Evolutionary conservation across 495 filamentous ascomycete species (phyloP).

Genomic region (Entonaema liquescens): DNA sequence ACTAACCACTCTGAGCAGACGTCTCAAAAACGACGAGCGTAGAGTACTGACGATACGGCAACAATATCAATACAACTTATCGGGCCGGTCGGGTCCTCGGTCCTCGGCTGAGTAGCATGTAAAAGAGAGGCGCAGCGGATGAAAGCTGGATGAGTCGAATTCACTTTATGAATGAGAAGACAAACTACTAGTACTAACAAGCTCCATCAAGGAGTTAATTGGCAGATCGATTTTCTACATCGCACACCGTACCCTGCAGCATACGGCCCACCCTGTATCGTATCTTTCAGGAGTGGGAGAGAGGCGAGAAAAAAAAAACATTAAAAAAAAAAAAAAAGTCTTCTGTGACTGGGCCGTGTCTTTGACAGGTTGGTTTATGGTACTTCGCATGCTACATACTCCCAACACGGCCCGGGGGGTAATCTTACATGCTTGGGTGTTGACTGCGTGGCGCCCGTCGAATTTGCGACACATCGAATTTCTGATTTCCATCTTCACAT

Average conservation of each 20-base stretch:
- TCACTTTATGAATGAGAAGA: neutral
- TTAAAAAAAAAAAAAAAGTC: neutral
- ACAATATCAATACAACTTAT: constrained; percentile 17
- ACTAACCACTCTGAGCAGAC: constrained; percentile 1
- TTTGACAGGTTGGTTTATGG: constrained; percentile 27
- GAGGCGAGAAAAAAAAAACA: no score
- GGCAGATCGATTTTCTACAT: neutral
- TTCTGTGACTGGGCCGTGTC: constrained; percentile 30
- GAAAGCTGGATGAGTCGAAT: constrained; percentile 5
- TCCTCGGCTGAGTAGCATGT: constrained; percentile 2
- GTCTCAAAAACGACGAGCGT: constrained; percentile 17
- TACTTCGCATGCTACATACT: neutral
- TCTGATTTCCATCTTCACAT: constrained; percentile 23
- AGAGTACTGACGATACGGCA: constrained; percentile 19
- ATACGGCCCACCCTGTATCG: neutral
- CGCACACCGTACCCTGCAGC: neutral
- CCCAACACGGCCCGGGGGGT: constrained; percentile 11
- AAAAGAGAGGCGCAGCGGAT: neutral
- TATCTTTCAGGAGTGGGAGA: neutral
- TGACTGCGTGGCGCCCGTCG: constrained; percentile 13
- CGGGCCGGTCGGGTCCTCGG: constrained; percentile 6
- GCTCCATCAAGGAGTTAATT: constrained; percentile 12
- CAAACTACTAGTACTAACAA: neutral
- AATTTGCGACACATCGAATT: constrained; percentile 30
- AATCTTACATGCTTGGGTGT: neutral